A percentile compares a stretch with the other conserved stretches of the same genome.
Conservation (phyloP, 225 moss, liverwort and hornwort species). For the Physcomitrium patens region DNA sequence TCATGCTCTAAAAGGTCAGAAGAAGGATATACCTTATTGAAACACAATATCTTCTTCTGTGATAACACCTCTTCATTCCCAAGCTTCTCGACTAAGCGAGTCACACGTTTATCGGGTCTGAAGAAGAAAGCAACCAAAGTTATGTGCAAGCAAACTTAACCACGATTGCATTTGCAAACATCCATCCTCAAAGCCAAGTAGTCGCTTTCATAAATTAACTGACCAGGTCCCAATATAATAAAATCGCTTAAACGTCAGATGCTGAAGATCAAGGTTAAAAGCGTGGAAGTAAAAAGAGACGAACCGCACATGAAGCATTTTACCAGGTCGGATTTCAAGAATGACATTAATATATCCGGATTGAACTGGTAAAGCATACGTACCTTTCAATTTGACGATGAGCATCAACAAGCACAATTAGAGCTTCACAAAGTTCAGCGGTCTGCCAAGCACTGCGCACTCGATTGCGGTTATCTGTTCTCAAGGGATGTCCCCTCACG, state of each 20-base stretch:
- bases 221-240: constrained; percentile 7
- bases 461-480: constrained; percentile 78
- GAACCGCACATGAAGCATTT: background rate
- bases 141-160: constrained; percentile 21
- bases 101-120: constrained; percentile 93
- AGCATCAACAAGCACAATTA: constrained; percentile 93
- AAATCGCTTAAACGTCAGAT: background rate
- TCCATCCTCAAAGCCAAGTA: background rate
- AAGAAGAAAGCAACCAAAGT: constrained; percentile 26
- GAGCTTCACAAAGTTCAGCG: constrained; percentile 85
- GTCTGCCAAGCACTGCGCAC: constrained; percentile 94
- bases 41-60: constrained; percentile 81
- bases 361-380: constrained; percentile 2
- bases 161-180: constrained; percentile 10
- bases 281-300: background rate
- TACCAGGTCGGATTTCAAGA: constrained; percentile 4
- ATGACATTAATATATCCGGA: background rate
- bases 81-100: constrained; percentile 83
- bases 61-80: constrained; percentile 73
- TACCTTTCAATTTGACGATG: constrained; percentile 91
- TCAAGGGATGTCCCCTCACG: constrained; percentile 84
- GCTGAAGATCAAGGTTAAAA: constrained; percentile 7
- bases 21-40: constrained; percentile 64
- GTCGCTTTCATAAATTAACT: constrained; percentile 2
- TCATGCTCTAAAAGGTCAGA: constrained; percentile 9